These are phyloP conservation scores for Colletotrichum trifolii DNA, from an alignment of 2,329 filamentous ascomycete species.

Conservation along the genomic window DNA sequence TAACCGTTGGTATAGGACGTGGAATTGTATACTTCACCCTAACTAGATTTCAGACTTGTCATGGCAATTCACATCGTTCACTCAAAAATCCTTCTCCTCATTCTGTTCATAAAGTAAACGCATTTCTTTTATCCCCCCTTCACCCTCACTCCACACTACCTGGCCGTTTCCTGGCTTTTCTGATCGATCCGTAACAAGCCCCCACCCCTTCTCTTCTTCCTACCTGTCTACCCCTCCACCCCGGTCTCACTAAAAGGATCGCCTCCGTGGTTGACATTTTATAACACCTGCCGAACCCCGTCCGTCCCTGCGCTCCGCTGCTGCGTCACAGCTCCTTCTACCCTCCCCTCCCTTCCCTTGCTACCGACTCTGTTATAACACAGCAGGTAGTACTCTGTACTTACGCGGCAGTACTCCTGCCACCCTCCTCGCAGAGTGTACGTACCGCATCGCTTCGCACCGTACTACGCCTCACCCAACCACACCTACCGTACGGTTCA, in stretches of 20 bases:
- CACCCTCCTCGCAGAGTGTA: no score
- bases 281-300: constrained; percentile 37
- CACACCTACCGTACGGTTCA: no score
- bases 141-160: background rate
- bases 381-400: no score
- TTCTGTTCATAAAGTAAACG: constrained; percentile 23
- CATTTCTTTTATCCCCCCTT: constrained; percentile 24
- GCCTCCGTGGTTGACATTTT: constrained; percentile 37
- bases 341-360: constrained; percentile 19
- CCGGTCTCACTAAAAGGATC: constrained; percentile 36
- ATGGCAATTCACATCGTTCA: background rate
- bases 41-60: background rate
- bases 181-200: constrained; percentile 22
- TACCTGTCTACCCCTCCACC: constrained; percentile 20
- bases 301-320: constrained; percentile 34
- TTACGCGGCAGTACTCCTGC: no score
- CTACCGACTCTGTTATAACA: background rate
- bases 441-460: no score
- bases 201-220: constrained; percentile 20
- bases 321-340: constrained; percentile 34
- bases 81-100: background rate
- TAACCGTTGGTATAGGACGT: no score
- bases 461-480: no score
- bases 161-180: constrained; percentile 21
- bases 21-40: background rate